phyloP scores from a whole-genome alignment of 2,329 filamentous ascomycete species.

The Magnaporthiopsis incrustans region DNA sequence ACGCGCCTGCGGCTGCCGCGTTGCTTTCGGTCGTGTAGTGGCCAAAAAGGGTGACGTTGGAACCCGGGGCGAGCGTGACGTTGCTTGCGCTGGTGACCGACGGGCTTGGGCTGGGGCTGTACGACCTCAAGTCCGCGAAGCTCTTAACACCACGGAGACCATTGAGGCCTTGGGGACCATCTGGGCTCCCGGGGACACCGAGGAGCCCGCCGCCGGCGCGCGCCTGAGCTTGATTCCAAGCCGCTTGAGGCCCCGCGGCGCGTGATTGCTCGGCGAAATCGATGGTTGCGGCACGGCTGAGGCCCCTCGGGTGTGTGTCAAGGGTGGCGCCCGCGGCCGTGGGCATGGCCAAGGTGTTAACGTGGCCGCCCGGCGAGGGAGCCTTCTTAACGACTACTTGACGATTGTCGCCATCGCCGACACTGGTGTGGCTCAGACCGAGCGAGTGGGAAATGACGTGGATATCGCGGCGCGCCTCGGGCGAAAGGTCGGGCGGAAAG shows the following conservation, averaged over 20 bases:
- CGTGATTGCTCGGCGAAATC: conserved; percentile 70
- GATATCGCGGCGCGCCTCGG: conserved; percentile 79
- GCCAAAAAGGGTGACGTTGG: conserved; percentile 2
- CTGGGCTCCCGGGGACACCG: conserved; percentile 75
- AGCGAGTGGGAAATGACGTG: conserved; percentile 95
- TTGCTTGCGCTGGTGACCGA: conserved; percentile 45
- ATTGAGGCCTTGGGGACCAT: conserved; percentile 54
- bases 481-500: conserved; percentile 73
- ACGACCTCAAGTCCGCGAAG: conserved; percentile 89
- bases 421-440: conserved; percentile 83
- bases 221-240: conserved; percentile 53
- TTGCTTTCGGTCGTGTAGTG: conserved; percentile 5
- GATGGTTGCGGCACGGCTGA: conserved; percentile 93
- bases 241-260: conserved; percentile 20
- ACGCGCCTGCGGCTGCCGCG: neutral
- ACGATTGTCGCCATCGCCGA: conserved; percentile 77
- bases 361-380: conserved; percentile 16
- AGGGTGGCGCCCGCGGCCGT: conserved; percentile 50
- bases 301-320: conserved; percentile 71
- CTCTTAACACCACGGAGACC: conserved; percentile 92
- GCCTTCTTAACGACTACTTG: conserved; percentile 83
- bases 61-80: conserved; percentile 52
- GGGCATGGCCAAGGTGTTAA: neutral
- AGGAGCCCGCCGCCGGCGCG: conserved; percentile 66
- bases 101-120: conserved; percentile 85